phyloP scores from a whole-genome alignment of 2,329 filamentous ascomycete species.

The Sarocladium oryzae region DNA sequence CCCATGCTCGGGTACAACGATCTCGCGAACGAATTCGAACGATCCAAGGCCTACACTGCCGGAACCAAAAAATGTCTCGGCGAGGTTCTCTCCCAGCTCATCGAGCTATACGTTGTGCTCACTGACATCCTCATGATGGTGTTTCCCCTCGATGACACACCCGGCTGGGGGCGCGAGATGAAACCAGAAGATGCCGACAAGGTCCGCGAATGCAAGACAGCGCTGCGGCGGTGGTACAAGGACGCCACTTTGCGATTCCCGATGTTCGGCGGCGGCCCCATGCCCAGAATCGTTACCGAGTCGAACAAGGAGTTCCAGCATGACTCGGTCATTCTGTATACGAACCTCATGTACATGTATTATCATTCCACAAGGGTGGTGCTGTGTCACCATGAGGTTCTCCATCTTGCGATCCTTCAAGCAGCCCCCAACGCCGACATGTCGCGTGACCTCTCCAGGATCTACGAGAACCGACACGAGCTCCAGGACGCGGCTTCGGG shows the following conservation, averaged over 20 bases:
- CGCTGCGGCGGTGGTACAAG: constrained; percentile 34
- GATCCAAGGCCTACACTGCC: constrained; percentile 38
- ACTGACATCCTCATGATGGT: constrained; percentile 40
- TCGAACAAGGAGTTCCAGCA: constrained; percentile 25
- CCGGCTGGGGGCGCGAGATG: constrained; percentile 30
- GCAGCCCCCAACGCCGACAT: constrained; percentile 26
- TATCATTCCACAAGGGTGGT: constrained; percentile 39
- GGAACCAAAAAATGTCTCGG: constrained; percentile 38
- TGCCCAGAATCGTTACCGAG: constrained; percentile 18
- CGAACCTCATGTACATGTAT: constrained; percentile 44
- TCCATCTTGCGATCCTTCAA: constrained; percentile 35
- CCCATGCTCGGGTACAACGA: constrained; percentile 33
- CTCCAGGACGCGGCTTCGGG: constrained; percentile 37
- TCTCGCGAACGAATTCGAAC: constrained; percentile 37
- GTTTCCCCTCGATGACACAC: constrained; percentile 36
- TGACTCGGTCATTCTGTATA: constrained; percentile 37
- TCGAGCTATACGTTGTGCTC: constrained; percentile 38
- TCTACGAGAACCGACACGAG: constrained; percentile 34
- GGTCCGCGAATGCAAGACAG: constrained; percentile 29
- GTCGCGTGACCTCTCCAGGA: constrained; percentile 25
- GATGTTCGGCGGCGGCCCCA: constrained; percentile 26
- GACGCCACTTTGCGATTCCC: constrained; percentile 31
- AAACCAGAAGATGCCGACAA: constrained; percentile 24
- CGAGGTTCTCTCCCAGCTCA: constrained; percentile 38
- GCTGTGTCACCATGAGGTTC: constrained; percentile 39